Evolutionary conservation across 192 early-diverging fungal species (phyloP).

Genomic region (Lunasporangiospora selenospora): DNA sequence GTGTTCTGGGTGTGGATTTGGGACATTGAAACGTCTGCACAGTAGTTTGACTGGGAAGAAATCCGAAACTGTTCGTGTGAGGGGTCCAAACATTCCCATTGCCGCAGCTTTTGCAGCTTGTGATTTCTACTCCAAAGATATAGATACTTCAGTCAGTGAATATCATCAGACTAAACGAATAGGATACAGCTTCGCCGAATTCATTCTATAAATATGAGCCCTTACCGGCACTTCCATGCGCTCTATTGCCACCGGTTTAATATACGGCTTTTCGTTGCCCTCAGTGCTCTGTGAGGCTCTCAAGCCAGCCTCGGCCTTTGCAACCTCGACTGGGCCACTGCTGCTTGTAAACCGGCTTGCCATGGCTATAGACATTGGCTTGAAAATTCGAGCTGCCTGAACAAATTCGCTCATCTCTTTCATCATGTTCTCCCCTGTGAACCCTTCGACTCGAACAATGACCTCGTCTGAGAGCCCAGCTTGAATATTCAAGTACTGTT

Average conservation of each 20-base stretch:
- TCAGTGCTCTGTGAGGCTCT: conserved; percentile 37
- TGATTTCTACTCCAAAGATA: conserved; percentile 13
- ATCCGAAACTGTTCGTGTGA: conserved; percentile 60
- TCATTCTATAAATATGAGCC: not conserved
- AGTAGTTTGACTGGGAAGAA: conserved; percentile 74
- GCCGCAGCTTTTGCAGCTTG: conserved; percentile 57
- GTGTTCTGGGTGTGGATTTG: conserved; percentile 74
- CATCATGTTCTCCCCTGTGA: conserved; percentile 50
- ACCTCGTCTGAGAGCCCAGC: conserved; percentile 54
- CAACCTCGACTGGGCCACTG: conserved; percentile 29
- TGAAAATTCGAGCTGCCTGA: conserved; percentile 78
- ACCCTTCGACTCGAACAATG: conserved; percentile 40
- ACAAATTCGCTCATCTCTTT: conserved; percentile 78
- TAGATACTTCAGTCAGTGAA: not conserved
- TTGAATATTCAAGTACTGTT: conserved; percentile 67
- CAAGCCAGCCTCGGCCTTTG: conserved; percentile 50
- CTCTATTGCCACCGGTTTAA: conserved; percentile 3
- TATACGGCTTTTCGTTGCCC: not conserved
- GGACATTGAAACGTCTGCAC: conserved; percentile 81
- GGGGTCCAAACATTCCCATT: conserved; percentile 72
- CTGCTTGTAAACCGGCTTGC: conserved; percentile 73
- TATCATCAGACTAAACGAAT: conserved; percentile 7
- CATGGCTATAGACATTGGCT: conserved; percentile 74
- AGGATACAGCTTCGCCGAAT: not conserved
- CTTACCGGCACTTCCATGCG: conserved; percentile 37